phyloP scores from a whole-genome alignment of 768 basidiomycete species.

The Leucosporidium yakuticum region DNA sequence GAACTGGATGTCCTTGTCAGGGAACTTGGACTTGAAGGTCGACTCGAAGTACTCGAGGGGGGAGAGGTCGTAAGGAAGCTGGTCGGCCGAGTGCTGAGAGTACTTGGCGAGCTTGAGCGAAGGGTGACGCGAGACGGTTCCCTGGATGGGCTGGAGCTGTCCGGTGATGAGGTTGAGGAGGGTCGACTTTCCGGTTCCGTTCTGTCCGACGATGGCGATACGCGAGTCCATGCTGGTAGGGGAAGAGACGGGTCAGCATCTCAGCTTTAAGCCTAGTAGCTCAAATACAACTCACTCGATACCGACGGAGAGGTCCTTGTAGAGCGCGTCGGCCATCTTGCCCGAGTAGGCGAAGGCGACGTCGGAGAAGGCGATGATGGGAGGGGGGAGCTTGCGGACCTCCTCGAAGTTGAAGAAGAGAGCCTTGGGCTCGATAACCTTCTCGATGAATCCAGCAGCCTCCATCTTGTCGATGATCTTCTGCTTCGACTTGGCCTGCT shows the following conservation, averaged over 20 bases:
- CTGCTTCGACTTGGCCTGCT: conserved; percentile 98
- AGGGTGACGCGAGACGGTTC: conserved; percentile 82
- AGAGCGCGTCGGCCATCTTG: conserved; percentile 77
- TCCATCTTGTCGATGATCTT: conserved; percentile 99
- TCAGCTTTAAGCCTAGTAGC: not conserved
- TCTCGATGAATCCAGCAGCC: conserved; percentile 92
- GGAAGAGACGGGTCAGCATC: not conserved
- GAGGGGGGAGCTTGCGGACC: conserved; percentile 84
- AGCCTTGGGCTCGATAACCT: conserved; percentile 65
- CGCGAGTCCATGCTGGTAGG: conserved; percentile 76
- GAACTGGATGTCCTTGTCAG: conserved; percentile 88
- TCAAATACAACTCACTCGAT: conserved; percentile 64
- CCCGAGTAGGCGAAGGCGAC: conserved; percentile 96
- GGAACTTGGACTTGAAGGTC: conserved; percentile 72
- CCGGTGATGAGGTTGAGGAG: conserved; percentile 84
- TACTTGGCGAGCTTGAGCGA: conserved; percentile 90
- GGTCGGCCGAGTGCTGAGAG: conserved; percentile 97
- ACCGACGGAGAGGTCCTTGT: conserved; percentile 86
- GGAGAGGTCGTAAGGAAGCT: conserved; percentile 83
- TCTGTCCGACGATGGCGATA: conserved; percentile 91
- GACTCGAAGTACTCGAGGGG: conserved; percentile 91
- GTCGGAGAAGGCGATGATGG: conserved; percentile 90
- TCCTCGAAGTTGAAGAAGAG: conserved; percentile 96
- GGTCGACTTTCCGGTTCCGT: conserved; percentile 91
- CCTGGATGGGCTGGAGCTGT: conserved; percentile 67